Evolutionary conservation across 441 rosid genomes (phyloP).

Genomic region (Pelargonium citronellum): DNA sequence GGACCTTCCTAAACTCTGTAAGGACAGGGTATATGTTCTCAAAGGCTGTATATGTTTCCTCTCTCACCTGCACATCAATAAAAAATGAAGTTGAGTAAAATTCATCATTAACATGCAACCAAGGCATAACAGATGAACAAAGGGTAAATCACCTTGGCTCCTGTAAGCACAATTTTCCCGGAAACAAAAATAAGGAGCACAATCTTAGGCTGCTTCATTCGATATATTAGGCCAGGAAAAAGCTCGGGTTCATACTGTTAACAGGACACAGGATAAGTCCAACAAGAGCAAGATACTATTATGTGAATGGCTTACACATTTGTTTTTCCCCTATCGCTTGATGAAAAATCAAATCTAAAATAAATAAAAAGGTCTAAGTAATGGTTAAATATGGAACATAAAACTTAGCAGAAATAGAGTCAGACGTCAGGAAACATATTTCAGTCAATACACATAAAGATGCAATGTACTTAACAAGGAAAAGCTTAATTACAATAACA

Average conservation of each 20-base stretch:
- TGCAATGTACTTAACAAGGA: too few relatives aligned
- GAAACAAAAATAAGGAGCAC: constrained; percentile 67
- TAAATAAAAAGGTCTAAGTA: too few relatives aligned
- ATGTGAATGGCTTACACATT: neutral
- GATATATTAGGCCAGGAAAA: constrained; percentile 64
- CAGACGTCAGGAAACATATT: too few relatives aligned
- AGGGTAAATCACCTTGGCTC: constrained; percentile 53
- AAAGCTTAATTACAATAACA: too few relatives aligned
- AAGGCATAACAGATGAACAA: neutral
- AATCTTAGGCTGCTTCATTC: constrained; percentile 68
- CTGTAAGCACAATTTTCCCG: constrained; percentile 70
- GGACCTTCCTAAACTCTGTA: constrained; percentile 68
- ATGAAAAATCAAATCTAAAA: too few relatives aligned
- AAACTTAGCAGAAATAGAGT: too few relatives aligned
- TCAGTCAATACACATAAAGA: neutral
- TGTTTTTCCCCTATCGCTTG: neutral
- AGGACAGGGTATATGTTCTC: constrained; percentile 78
- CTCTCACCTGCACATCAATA: constrained; percentile 49
- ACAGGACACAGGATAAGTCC: neutral
- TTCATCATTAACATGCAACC: neutral
- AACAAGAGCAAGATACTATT: too few relatives aligned
- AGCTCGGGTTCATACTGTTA: constrained; percentile 71
- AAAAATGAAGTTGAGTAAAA: neutral
- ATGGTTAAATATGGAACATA: too few relatives aligned
- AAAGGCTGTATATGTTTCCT: constrained; percentile 65